Evolutionary conservation across 768 basidiomycete genomes (phyloP), one percentile per base, ranked within the genome.

Genomic region (Lenzites betulinus): DNA sequence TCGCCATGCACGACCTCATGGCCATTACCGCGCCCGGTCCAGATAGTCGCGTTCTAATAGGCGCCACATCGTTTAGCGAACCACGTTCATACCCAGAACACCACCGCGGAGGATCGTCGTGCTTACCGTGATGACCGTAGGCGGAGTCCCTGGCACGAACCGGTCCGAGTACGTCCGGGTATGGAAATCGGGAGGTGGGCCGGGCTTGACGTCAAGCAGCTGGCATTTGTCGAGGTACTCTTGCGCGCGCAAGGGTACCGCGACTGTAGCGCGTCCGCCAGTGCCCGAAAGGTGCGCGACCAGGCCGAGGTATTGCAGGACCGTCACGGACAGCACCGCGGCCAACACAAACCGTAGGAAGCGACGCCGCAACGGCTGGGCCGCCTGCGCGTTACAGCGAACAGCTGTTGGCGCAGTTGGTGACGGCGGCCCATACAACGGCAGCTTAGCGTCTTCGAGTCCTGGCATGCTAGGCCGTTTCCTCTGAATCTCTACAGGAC

Each of bases 21-120:
- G 1, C 92, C 92, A 41, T 89, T 85, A 26, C 83, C 69, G 23
- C 73, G 71, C 9, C 92, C 92, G 1, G 92, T 95, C 93, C 93
- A 95, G 62, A 96, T 81, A 28, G 79, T 90, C 20, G 87, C 93
- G 63, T 93, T 90, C 70, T 69, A 20, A 25, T 13, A 38, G 23
- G 23, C 35, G 22, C 13, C 7, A 39, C 18, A 39, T 18, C 7
- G 11, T 7, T 39, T 3, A 39, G 38, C 38, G 18, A 16, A 18
- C 38, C 7, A 39, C 38, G 38, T 39, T 39, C 7, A 4, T 13
- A 39, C 38, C 12, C 25, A 25, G 23, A 13, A 35, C 2, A 33
- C 6, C 30, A 11, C 30, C 6, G 30, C 30, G 30, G 30, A 11
- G 30, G 30, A 33, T 33, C 6, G 30, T 33, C 6, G 15, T 36